A percentile compares a stretch with the other conserved stretches of the same genome.
phyloP scores from a whole-genome alignment of 108 stramenopile genomes.

The Hondaea fermentalgiana region DNA sequence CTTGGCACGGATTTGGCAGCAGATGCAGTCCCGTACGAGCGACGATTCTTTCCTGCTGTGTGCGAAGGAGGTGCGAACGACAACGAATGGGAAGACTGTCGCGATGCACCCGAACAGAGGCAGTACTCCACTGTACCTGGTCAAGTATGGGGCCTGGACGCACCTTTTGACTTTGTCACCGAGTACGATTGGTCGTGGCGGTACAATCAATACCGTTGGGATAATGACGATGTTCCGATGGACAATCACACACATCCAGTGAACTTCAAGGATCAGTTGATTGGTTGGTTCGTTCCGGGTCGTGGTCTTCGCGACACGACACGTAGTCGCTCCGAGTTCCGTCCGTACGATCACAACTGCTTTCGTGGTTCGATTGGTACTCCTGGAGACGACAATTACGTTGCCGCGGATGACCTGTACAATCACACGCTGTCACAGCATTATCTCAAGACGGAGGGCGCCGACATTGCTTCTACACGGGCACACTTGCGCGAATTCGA shows the following conservation, averaged over 20 bases:
- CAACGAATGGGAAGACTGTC: constrained; percentile 24
- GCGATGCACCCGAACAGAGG: not conserved
- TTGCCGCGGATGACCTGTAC: constrained; percentile 6
- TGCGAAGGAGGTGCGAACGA: constrained; percentile 10
- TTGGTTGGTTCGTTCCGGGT: not conserved
- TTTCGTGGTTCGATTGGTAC: not conserved
- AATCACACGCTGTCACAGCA: not conserved
- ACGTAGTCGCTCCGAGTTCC: not conserved
- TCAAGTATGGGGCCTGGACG: not conserved
- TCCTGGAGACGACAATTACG: not conserved
- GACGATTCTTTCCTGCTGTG: not conserved
- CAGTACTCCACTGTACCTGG: not conserved
- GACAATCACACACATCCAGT: constrained; percentile 39
- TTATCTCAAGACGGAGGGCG: not conserved
- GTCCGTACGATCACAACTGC: not conserved
- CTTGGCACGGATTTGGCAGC: constrained; percentile 24
- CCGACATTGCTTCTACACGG: not conserved
- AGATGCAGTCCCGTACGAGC: constrained; percentile 30
- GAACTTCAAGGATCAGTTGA: constrained; percentile 48
- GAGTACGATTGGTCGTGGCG: constrained; percentile 25
- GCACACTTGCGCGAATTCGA: not conserved
- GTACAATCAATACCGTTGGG: not conserved
- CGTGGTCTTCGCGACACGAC: not conserved
- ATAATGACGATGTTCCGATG: no score
- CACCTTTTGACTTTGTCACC: constrained; percentile 22